Evolutionary conservation across 352 stramenopile genomes (phyloP).

Genomic region (Phytophthora foliorum): DNA sequence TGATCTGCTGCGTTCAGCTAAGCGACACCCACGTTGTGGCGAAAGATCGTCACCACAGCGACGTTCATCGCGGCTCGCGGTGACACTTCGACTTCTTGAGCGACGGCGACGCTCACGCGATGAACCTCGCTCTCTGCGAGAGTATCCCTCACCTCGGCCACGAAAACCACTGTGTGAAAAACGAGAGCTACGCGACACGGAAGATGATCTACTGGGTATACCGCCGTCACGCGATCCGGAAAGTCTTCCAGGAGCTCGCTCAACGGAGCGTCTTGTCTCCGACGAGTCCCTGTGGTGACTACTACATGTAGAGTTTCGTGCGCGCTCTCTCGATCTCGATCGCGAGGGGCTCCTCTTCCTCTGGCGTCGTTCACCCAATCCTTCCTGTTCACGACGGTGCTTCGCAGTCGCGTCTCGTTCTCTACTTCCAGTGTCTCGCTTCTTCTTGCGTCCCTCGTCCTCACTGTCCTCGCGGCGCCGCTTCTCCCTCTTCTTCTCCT

Average conservation of each 20-base stretch:
- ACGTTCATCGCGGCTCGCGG: background rate
- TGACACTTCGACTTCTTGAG: conserved; percentile 20
- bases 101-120: conserved; percentile 14
- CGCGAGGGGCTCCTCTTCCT: conserved; percentile 4
- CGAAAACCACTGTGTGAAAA: background rate
- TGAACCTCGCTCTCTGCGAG: background rate
- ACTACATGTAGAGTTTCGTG: background rate
- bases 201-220: conserved; percentile 4
- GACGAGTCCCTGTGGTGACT: background rate
- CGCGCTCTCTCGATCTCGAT: conserved; percentile 19
- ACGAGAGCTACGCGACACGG: background rate
- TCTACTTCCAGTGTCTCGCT: conserved; percentile 1
- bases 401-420: background rate
- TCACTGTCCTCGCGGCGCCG: conserved; percentile 8
- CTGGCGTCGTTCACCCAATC: background rate
- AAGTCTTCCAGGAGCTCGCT: background rate
- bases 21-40: no score
- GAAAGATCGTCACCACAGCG: background rate
- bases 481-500: conserved; percentile 6
- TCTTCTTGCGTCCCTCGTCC: conserved; percentile 5
- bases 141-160: background rate
- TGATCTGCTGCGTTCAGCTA: background rate
- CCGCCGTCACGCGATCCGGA: background rate
- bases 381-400: background rate
- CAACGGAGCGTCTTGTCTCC: background rate